Percentiles rank a stretch among this genome's conserved stretches.
These are phyloP conservation scores for Xylaria curta DNA, from an alignment of 495 filamentous ascomycete species.

Conservation along the genomic window DNA sequence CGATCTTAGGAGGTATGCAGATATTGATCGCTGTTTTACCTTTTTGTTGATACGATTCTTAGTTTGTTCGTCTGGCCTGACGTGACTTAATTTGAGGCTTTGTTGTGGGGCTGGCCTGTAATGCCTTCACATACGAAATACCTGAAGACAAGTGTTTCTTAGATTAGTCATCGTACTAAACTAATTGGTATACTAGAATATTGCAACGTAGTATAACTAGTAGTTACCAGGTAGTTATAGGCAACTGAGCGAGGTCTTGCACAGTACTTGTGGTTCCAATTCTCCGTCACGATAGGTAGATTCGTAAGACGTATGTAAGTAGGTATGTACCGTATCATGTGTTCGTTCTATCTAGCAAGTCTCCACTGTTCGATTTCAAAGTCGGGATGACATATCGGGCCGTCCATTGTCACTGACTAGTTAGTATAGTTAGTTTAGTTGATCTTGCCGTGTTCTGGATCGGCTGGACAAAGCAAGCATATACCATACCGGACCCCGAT, in stretches of 20 bases:
- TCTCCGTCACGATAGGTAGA: slow-evolving; percentile 1
- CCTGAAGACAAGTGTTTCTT: no score
- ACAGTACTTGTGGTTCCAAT: background rate
- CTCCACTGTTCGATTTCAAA: background rate
- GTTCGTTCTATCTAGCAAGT: background rate
- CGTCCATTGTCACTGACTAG: background rate
- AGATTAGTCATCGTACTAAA: slow-evolving; percentile 1
- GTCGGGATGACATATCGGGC: background rate
- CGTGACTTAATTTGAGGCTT: slow-evolving; percentile 10
- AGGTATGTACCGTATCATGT: background rate
- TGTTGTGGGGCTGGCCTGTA: slow-evolving; percentile 9
- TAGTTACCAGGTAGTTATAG: no score
- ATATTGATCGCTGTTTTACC: slow-evolving; percentile 15
- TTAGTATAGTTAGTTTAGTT: background rate
- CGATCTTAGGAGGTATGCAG: background rate
- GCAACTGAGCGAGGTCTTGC: background rate
- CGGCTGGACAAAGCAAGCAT: slow-evolving; percentile 1
- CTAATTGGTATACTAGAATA: background rate
- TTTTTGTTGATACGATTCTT: background rate
- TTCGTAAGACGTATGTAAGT: background rate
- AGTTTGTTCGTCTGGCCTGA: background rate
- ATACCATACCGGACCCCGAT: slow-evolving; percentile 10
- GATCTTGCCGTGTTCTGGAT: slow-evolving; percentile 1
- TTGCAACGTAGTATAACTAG: background rate
- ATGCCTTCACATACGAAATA: background rate